Evolutionary conservation across 495 filamentous ascomycete genomes (phyloP), one percentile per base, ranked within the genome.

Genomic region (Podospora sp.): DNA sequence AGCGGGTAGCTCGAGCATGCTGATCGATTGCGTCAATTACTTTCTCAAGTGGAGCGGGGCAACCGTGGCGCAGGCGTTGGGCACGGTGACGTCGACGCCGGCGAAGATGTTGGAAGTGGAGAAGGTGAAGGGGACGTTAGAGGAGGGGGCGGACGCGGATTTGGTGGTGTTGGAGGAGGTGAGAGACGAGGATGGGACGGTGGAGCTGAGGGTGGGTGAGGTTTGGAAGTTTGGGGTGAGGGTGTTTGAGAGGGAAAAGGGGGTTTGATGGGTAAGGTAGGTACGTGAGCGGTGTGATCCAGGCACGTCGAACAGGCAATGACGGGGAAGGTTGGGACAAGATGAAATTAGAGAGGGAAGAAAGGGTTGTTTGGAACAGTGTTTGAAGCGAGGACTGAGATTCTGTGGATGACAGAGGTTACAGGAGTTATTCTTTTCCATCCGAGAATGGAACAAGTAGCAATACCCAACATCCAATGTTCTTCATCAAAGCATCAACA

Each of bases 21-120:
- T 96, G 9, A 86, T 93, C 33, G 90, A 92, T 71, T 96, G 92
- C 72, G 87, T 94, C 35, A 89, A 87, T 56, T 94, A 94, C 71
- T 93, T 94, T 77, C 81, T 90, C 50, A 84, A 83, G 62, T 94
- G 89, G 89, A 85, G 87, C 0, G 87, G 85, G 6, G 83, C 86
- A 0, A 81, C 80, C 5, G 84, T 92, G 12, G 85, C 89, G 0
- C 81, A 87, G 71, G 90, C 88, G 0, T 76, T 96, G 24, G 85
- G 83, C 65, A 85, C 90, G 0, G 92, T 92, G 11, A 93, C 92
- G 1, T 80, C 81, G 16, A 89, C 88, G 9, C 92, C 92, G 12
- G 92, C 92, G 1, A 80, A 81, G 20, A 89, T 96, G 87, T 76
- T 96, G 25, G 89, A 89, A 0, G 60, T 93, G 52, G 72, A 87